A percentile compares a stretch with the other conserved stretches of the same genome.
Conservation (phyloP, 371 early-diverging fungal species). For the Mortierella sp. region DNA sequence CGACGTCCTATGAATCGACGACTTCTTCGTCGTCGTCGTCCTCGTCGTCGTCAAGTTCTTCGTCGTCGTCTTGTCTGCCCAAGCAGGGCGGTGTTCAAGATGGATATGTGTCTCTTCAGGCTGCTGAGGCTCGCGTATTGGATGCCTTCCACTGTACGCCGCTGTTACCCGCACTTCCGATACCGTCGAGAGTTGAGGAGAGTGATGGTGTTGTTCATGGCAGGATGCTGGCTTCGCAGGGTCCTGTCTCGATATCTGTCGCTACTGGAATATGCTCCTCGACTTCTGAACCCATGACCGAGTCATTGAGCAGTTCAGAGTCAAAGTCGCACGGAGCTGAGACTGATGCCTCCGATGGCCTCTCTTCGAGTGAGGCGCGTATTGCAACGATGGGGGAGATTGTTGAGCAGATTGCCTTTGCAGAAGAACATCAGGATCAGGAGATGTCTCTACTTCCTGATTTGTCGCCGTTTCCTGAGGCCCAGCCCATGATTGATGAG, state of each 20-base stretch:
- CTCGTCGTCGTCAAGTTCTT: conserved; percentile 19
- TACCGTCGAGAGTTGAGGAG: conserved; percentile 31
- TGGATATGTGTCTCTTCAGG: neutral
- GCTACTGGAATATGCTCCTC: neutral
- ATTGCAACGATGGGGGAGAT: neutral
- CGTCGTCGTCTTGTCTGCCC: conserved; percentile 13
- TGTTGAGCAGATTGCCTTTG: neutral
- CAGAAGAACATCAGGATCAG: neutral
- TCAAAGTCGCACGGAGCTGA: neutral
- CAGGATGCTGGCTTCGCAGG: neutral
- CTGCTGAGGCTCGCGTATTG: conserved; percentile 10
- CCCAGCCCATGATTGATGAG: neutral
- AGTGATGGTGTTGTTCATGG: neutral
- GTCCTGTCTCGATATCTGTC: neutral
- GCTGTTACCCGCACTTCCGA: conserved; percentile 40
- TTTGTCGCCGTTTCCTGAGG: neutral
- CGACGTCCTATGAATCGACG: conserved; percentile 38
- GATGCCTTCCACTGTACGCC: conserved; percentile 19
- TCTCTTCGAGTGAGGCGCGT: neutral
- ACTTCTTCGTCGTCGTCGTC: conserved; percentile 33
- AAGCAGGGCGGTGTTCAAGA: neutral
- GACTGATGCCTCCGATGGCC: neutral
- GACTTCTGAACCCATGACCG: neutral
- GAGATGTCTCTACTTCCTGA: neutral
- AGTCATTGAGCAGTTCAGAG: neutral